Base-by-base conservation (phyloP, 208 protist species). In the Leishmania martiniquensis region DNA sequence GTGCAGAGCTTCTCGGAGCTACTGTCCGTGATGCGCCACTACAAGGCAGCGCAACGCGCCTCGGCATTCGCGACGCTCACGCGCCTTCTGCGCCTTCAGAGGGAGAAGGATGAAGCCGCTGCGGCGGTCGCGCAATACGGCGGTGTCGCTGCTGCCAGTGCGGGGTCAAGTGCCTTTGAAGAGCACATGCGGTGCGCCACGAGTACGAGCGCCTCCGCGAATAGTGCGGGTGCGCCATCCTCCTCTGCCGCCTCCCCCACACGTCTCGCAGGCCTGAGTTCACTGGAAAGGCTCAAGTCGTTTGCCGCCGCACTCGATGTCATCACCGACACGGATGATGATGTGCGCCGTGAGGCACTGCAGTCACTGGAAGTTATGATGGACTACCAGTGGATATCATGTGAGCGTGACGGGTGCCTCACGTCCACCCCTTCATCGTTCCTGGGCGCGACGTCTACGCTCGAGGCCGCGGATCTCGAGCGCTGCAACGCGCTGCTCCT, bases 291-390 rank as follows among this genome's bases (percentile, higher is more conserved):
- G 51, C 80, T 93, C 29, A 89, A 81, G 63, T 81, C 80, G 52
- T 95, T 89, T 76, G 67, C 88, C 12, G 84, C 83, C 39, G 89
- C 91, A 6, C 72, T 95, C 47, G 88, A 95, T 65, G 89, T 89
- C 9, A 76, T 95, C 80, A 89, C 88, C 1, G 91, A 95, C 83
- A 95, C 91, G 22, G 89, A 93, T 34, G 88, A 89, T 47, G 86
- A 90, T 42, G 91, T 93, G 29, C 89, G 91, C 39, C 73, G 70
- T 10, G 85, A 76, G 5, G 91, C 91, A 9, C 81, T 95, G 63
- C 66, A 74, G 63, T 73, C 65, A 22, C 72, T 95, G 37, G 57
- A 72, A n/a, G 66, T 82, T 17, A 74, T 93, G 49, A 68, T 92
- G 15, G 69, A 80, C 75, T 68, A 76, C 49, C 59, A 76, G 44